phyloP scores from a whole-genome alignment of 2,329 filamentous ascomycete species.

The Colletotrichum incanum region DNA sequence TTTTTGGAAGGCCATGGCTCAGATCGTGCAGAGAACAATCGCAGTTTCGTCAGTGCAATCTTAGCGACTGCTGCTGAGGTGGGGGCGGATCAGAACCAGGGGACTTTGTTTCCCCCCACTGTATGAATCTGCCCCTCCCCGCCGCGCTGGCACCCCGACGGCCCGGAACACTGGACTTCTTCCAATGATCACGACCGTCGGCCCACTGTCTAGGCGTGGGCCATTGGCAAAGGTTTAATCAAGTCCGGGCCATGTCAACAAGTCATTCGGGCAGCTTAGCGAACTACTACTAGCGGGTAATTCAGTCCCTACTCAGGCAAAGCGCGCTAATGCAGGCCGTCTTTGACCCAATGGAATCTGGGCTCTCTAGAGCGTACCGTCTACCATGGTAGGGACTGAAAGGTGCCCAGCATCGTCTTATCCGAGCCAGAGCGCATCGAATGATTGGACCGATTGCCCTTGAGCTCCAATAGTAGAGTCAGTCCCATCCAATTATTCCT shows the following conservation, averaged over 20 bases:
- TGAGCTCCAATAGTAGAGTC: slow-evolving; percentile 14
- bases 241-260: background rate
- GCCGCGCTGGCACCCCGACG: background rate
- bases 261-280: slow-evolving; percentile 11
- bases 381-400: background rate
- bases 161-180: background rate
- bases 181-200: background rate
- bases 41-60: slow-evolving; percentile 8
- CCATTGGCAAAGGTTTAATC: background rate
- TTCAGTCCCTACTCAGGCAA: slow-evolving; percentile 6
- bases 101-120: slow-evolving; percentile 2
- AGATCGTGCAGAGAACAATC: background rate
- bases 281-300: background rate
- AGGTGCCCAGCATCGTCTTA: slow-evolving; percentile 24
- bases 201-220: background rate
- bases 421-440: slow-evolving; percentile 23
- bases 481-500: slow-evolving; percentile 32
- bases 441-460: slow-evolving; percentile 38
- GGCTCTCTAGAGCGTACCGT: slow-evolving; percentile 8
- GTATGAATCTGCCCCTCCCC: background rate
- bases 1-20: slow-evolving; percentile 9
- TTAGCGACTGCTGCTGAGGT: slow-evolving; percentile 1
- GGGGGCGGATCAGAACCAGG: background rate
- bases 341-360: slow-evolving; percentile 26
- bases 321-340: slow-evolving; percentile 32